Percentiles rank a stretch among this genome's conserved stretches.
Evolutionary conservation across 768 basidiomycete genomes (phyloP).

Genomic region (Hemileccinum rubropunctum): DNA sequence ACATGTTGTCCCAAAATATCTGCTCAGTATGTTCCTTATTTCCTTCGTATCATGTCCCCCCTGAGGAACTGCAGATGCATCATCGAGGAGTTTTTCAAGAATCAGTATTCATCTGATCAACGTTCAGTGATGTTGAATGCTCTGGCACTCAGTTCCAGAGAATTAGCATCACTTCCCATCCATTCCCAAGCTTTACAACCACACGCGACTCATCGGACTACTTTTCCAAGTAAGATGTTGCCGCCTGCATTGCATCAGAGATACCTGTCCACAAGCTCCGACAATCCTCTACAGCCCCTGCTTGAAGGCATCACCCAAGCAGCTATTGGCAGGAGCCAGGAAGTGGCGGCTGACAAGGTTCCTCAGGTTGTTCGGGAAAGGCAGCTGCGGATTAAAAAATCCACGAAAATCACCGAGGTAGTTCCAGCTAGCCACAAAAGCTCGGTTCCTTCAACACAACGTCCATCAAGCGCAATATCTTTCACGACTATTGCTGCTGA

Average conservation of each 20-base stretch:
- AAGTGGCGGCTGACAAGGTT: conserved; percentile 49
- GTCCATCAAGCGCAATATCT: conserved; percentile 23
- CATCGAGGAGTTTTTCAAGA: conserved; percentile 91
- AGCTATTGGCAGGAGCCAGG: conserved; percentile 61
- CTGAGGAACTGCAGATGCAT: conserved; percentile 52
- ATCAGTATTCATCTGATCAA: conserved; percentile 87
- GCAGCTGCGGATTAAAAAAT: conserved; percentile 59
- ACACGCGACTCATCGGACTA: conserved; percentile 33
- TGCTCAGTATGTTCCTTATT: conserved; percentile 63
- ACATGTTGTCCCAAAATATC: conserved; percentile 73
- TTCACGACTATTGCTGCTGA: conserved; percentile 81
- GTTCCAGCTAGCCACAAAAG: conserved; percentile 19
- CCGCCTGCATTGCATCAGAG: conserved; percentile 68
- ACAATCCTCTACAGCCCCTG: conserved; percentile 48
- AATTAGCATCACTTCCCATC: conserved; percentile 57
- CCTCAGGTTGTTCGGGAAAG: conserved; percentile 72
- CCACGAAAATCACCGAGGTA: conserved; percentile 47
- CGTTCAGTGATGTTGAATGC: conserved; percentile 84
- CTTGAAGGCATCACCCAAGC: conserved; percentile 60
- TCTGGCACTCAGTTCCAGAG: conserved; percentile 81
- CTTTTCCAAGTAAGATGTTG: conserved; percentile 82
- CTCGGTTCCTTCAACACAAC: conserved; percentile 1
- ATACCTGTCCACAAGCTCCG: conserved; percentile 49
- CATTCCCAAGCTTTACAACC: conserved; percentile 28
- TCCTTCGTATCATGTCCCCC: background rate